These are phyloP conservation scores for Aureobasidium zeae DNA, from an alignment of 2,329 filamentous ascomycete genomes.

Conservation along the genomic window DNA sequence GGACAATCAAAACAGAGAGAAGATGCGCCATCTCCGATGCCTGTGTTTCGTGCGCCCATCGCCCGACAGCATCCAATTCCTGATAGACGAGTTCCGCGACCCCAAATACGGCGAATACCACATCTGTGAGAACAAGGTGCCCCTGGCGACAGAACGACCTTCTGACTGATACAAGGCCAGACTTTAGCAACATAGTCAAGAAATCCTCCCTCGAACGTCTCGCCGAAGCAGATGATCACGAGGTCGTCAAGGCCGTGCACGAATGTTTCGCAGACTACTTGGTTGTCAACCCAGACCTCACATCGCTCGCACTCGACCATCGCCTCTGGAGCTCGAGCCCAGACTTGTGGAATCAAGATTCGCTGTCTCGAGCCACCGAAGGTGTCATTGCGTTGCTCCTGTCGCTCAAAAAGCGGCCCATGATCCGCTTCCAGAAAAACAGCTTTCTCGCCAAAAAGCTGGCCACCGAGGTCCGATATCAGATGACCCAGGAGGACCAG, in stretches of 20 bases:
- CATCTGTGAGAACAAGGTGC: conserved; percentile 47
- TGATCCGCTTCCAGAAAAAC: conserved; percentile 88
- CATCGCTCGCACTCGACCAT: conserved; percentile 66
- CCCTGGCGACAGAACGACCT: conserved; percentile 17
- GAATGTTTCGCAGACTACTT: conserved; percentile 96
- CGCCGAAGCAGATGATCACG: conserved; percentile 93
- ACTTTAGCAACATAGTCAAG: conserved; percentile 95
- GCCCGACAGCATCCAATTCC: conserved; percentile 79
- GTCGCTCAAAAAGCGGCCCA: conserved; percentile 89
- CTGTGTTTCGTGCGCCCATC: conserved; percentile 89
- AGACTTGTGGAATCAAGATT: conserved; percentile 85
- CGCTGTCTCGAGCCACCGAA: conserved; percentile 77
- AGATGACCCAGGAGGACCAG: conserved; percentile 90
- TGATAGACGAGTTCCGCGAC: conserved; percentile 91
- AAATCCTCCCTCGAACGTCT: conserved; percentile 91
- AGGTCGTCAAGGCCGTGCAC: conserved; percentile 87
- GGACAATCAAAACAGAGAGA: conserved; percentile 82
- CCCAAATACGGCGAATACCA: conserved; percentile 97
- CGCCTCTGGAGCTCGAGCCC: conserved; percentile 72
- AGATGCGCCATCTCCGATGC: conserved; percentile 94
- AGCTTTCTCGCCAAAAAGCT: conserved; percentile 86
- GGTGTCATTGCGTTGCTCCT: conserved; percentile 76
- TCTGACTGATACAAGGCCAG: conserved; percentile 33
- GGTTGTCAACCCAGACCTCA: conserved; percentile 89
- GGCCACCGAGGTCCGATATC: conserved; percentile 82